Base-by-base conservation (phyloP, 2,329 filamentous ascomycete species). In the Aspergillus uvarum region DNA sequence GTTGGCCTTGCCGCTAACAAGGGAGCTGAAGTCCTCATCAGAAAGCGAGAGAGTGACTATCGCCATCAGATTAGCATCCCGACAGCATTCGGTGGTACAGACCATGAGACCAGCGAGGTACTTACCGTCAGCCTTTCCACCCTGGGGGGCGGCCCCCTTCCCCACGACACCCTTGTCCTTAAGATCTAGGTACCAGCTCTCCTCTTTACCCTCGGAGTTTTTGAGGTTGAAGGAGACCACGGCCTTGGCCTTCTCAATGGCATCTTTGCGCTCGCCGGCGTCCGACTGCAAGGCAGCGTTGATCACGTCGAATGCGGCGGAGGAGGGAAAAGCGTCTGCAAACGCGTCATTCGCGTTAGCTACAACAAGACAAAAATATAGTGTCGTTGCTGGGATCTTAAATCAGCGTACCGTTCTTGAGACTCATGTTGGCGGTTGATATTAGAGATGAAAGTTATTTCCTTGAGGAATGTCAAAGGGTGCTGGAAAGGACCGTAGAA, bases 151-250 rank as follows among this genome's bases (percentile, higher is more conserved):
- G 26, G 85, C 75, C 58, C 95, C 95, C 74, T 89, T 89, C 70
- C 85, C 89, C 47, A 96, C 93, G 58, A 84, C 85, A 65, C 95
- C 95, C 63, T 88, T 89, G 72, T 96, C 85, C 84, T 97, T 97
- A 63, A 99, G 87, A 77, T 99, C 95, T 69, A 99, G 91, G 81
- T 96, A 87, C 95, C 95, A 99, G 80, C 87, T 90, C 72, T 91
- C 87, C 60, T 87, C 88, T 77, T 93, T 86, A 70, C 91, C 92
- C 24, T 83, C 83, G 60, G 82, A 78, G 84, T 99, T 99, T 85
- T 96, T 98, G 67, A 99, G 82, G 57, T 87, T 92, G 81, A 99
- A 98, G 62, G 89, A 89, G 77, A 96, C 97, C 76, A 98, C 82
- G 62, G 90, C 92, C 71, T 89, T 89, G 74, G 88, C 94, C 75